phyloP scores from a whole-genome alignment of 1,284 basidiomycete species.

The Ganoderma boninense region DNA sequence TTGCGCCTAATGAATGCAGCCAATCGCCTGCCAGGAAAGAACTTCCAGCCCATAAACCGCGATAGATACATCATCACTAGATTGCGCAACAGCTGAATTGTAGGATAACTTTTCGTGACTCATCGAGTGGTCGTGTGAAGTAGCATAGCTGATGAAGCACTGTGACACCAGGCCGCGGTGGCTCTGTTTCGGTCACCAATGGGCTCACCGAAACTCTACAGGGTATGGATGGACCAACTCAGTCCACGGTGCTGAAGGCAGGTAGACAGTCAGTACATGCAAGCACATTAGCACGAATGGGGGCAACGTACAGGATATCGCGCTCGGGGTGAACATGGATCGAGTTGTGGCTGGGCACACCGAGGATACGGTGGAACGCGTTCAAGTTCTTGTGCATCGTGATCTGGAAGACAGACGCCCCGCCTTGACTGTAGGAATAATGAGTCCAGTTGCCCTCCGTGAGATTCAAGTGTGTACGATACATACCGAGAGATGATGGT shows the following conservation, averaged over 20 bases:
- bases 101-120: constrained; percentile 14
- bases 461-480: background rate
- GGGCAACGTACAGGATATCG: constrained; percentile 54
- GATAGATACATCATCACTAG: constrained; percentile 9
- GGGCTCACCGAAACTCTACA: background rate
- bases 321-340: constrained; percentile 68
- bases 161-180: constrained; percentile 4
- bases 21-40: background rate
- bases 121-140: background rate
- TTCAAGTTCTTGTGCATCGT: constrained; percentile 98
- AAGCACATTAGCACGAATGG: no score
- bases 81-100: background rate
- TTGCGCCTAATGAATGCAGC: background rate
- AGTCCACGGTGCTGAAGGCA: constrained; percentile 18
- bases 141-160: constrained; percentile 11
- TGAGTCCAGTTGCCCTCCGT: background rate
- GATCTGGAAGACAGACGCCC: constrained; percentile 93
- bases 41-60: constrained; percentile 5
- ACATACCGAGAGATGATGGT: constrained; percentile 73
- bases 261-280: background rate
- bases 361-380: constrained; percentile 89
- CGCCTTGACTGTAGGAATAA: constrained; percentile 72
- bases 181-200: background rate
- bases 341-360: constrained; percentile 78
- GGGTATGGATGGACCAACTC: background rate